Percentiles rank a stretch among this genome's conserved stretches.
These are phyloP conservation scores for Dentipellis sp. DNA, from an alignment of 768 basidiomycete species.

Conservation along the genomic window DNA sequence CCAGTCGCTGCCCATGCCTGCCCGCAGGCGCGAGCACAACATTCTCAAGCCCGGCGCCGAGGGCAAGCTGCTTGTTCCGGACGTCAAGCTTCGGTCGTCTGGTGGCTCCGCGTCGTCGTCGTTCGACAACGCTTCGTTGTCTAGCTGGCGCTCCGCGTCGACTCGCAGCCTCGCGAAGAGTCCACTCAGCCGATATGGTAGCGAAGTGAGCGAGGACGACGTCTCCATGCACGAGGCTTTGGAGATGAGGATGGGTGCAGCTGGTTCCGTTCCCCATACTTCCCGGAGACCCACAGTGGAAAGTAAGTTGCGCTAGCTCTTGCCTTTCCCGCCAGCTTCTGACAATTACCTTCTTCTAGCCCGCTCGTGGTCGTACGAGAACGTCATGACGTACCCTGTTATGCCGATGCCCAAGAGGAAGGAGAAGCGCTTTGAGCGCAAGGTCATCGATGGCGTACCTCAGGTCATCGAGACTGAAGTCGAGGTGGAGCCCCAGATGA, in stretches of 20 bases:
- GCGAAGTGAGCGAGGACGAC: slow-evolving; percentile 27
- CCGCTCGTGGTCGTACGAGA: slow-evolving; percentile 73
- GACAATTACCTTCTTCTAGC: slow-evolving; percentile 26
- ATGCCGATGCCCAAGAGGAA: slow-evolving; percentile 37
- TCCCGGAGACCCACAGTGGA: slow-evolving; percentile 37
- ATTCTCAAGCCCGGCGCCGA: slow-evolving; percentile 52
- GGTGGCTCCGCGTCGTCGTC: slow-evolving; percentile 16
- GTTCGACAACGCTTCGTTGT: slow-evolving; percentile 13
- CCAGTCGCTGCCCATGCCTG: slow-evolving; percentile 22
- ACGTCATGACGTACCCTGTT: slow-evolving; percentile 57
- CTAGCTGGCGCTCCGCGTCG: slow-evolving; percentile 14
- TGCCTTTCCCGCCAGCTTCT: not conserved
- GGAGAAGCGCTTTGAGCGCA: slow-evolving; percentile 39
- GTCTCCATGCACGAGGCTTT: slow-evolving; percentile 18
- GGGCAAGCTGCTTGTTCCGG: slow-evolving; percentile 53
- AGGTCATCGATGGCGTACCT: slow-evolving; percentile 41
- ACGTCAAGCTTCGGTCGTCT: slow-evolving; percentile 32
- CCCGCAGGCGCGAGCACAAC: slow-evolving; percentile 39
- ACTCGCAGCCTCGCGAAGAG: slow-evolving; percentile 23
- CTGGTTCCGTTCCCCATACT: slow-evolving; percentile 20
- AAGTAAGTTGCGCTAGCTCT: slow-evolving; percentile 30
- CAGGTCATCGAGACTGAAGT: slow-evolving; percentile 44
- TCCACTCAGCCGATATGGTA: slow-evolving; percentile 31
- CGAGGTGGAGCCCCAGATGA: slow-evolving; percentile 43
- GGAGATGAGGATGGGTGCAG: slow-evolving; percentile 18